Conservation (phyloP, 768 basidiomycete genomes). For the Suillus subaureus region DNA sequence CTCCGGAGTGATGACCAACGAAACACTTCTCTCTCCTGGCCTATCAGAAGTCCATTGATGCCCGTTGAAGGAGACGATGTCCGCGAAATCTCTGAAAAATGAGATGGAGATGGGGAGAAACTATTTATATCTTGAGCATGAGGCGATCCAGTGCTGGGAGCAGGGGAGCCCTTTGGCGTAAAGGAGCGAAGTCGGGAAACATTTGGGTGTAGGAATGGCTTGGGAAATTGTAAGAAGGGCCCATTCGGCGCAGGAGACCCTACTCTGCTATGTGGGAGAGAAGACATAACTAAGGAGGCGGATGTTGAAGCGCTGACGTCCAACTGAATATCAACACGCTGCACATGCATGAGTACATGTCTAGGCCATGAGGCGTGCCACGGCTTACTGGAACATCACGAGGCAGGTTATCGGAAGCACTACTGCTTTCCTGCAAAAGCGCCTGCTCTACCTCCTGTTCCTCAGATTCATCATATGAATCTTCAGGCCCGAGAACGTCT, state of each 20-base stretch:
- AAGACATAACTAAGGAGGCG: conserved; percentile 33
- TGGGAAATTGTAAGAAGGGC: conserved; percentile 36
- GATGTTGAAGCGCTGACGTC: conserved; percentile 42
- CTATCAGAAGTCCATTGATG: conserved; percentile 22
- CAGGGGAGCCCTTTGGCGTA: conserved; percentile 49
- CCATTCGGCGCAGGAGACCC: conserved; percentile 38
- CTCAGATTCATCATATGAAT: conserved; percentile 50
- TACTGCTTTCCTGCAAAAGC: conserved; percentile 42
- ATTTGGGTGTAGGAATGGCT: conserved; percentile 70
- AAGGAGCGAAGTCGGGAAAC: conserved; percentile 80
- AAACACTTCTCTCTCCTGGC: conserved; percentile 59
- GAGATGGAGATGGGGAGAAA: conserved; percentile 59
- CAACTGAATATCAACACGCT: conserved; percentile 40
- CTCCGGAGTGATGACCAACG: conserved; percentile 71
- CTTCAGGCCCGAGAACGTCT: conserved; percentile 71
- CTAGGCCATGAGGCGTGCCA: conserved; percentile 20
- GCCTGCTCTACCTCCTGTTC: conserved; percentile 50
- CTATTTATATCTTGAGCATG: conserved; percentile 45
- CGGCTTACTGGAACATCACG: conserved; percentile 37
- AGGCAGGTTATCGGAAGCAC: conserved; percentile 29
- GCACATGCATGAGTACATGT: conserved; percentile 27
- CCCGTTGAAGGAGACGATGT: conserved; percentile 55
- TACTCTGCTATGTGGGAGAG: conserved; percentile 42
- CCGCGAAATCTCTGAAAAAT: conserved; percentile 72
- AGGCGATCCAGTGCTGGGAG: conserved; percentile 43